A percentile compares a stretch with the other conserved stretches of the same genome.
Evolutionary conservation across 163 green algal genomes (phyloP).

Genomic region (Trebouxia gelatinosa): DNA sequence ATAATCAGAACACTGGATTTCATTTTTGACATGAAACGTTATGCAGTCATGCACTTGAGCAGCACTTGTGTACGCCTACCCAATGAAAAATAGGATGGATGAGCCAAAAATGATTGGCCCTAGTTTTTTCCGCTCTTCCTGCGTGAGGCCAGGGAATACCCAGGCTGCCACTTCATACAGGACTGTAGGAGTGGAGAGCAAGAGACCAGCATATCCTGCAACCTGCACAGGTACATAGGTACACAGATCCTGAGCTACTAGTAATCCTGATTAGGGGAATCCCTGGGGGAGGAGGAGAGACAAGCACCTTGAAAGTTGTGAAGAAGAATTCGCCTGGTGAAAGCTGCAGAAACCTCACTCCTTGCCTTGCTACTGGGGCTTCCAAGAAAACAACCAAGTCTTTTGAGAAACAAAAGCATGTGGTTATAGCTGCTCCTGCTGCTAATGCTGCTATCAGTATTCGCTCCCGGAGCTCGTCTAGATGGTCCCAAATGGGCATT

Average conservation of each 20-base stretch:
- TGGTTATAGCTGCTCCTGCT: constrained; percentile 63
- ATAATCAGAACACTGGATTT: background rate
- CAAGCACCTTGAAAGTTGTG: constrained; percentile 88
- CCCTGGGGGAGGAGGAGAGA: background rate
- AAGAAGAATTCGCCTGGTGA: constrained; percentile 98
- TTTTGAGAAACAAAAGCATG: constrained; percentile 91
- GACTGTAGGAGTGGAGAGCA: constrained; percentile 88
- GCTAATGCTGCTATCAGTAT: constrained; percentile 78
- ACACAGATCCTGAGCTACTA: background rate
- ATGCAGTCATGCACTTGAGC: background rate
- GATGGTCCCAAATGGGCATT: constrained; percentile 93
- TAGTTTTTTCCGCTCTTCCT: constrained; percentile 82
- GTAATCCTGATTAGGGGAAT: background rate
- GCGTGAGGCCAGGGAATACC: constrained; percentile 92
- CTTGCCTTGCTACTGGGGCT: constrained; percentile 83
- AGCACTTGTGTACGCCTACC: constrained; percentile 42
- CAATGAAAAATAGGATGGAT: constrained; percentile 95
- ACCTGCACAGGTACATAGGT: no score
- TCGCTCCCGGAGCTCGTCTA: constrained; percentile 91
- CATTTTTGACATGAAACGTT: background rate
- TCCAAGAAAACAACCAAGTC: constrained; percentile 97
- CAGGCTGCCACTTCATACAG: constrained; percentile 97
- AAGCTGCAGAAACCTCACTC: constrained; percentile 96
- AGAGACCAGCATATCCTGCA: constrained; percentile 90
- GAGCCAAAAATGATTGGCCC: constrained; percentile 95